A percentile compares a stretch with the other conserved stretches of the same genome.
Evolutionary conservation across 1,284 basidiomycete species (phyloP).

Genomic region (Ustilago esculenta): DNA sequence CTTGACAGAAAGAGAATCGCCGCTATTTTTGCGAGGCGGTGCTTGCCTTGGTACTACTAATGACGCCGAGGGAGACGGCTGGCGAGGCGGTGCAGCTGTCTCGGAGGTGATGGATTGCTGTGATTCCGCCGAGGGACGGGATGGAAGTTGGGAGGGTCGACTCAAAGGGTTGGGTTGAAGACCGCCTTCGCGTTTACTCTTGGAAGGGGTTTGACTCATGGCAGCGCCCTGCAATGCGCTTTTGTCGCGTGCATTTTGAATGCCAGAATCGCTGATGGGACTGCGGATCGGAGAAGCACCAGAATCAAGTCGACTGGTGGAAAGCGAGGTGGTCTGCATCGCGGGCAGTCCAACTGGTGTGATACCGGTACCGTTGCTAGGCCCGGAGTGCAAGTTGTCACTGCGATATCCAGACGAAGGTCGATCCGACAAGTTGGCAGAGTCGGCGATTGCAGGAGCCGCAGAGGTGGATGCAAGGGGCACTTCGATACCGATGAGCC

Average conservation of each 20-base stretch:
- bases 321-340: slow-evolving; percentile 1
- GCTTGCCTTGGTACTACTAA: slow-evolving; percentile 20
- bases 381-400: slow-evolving; percentile 17
- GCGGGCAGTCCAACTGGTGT: slow-evolving; percentile 2
- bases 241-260: neutral
- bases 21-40: slow-evolving; percentile 26
- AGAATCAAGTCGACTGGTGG: neutral
- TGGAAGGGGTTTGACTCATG: slow-evolving; percentile 13
- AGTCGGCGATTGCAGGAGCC: slow-evolving; percentile 14
- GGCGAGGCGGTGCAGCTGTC: neutral
- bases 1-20: slow-evolving; percentile 23
- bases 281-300: slow-evolving; percentile 8
- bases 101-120: slow-evolving; percentile 12
- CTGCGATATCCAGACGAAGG: slow-evolving; percentile 19
- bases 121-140: slow-evolving; percentile 16
- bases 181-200: slow-evolving; percentile 24
- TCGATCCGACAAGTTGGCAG: slow-evolving; percentile 24
- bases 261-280: slow-evolving; percentile 5
- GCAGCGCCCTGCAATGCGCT: slow-evolving; percentile 10
- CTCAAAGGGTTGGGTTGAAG: slow-evolving; percentile 31
- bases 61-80: slow-evolving; percentile 1
- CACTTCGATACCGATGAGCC: slow-evolving; percentile 44
- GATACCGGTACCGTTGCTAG: slow-evolving; percentile 16
- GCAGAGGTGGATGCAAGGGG: slow-evolving; percentile 14
- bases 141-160: slow-evolving; percentile 20